Evolutionary conservation across 345 rosid genomes (phyloP).

Genomic region (Gossypium turneri): DNA sequence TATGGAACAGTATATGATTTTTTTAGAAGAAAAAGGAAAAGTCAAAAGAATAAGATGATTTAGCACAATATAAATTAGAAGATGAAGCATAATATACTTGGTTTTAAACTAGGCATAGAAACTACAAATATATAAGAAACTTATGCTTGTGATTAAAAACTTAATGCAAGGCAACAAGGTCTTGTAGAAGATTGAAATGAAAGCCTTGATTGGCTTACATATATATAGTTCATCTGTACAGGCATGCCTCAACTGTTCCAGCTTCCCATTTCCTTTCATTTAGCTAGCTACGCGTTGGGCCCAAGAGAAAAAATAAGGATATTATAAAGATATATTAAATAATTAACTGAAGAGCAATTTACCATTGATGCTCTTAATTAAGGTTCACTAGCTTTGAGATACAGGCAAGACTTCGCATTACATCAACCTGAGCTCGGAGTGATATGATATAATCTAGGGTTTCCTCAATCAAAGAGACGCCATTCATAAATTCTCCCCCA

Average conservation of each 20-base stretch:
- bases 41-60: neutral
- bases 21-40: neutral
- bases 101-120: neutral
- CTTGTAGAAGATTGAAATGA: constrained; percentile 3
- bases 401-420: constrained; percentile 51
- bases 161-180: constrained; percentile 9
- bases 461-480: constrained; percentile 58
- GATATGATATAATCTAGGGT: constrained; percentile 76
- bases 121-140: neutral
- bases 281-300: constrained; percentile 14
- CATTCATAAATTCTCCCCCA: constrained; percentile 65
- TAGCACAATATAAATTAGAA: neutral
- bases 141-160: neutral
- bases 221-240: constrained; percentile 36
- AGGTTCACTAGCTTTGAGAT: constrained; percentile 22
- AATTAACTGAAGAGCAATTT: constrained; percentile 5
- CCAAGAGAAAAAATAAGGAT: neutral
- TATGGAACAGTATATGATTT: neutral
- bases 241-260: constrained; percentile 17
- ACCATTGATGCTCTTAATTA: constrained; percentile 24
- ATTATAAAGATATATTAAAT: neutral
- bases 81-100: neutral
- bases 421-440: constrained; percentile 77
- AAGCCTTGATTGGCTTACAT: constrained; percentile 20
- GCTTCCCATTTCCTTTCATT: constrained; percentile 11